Conservation (phyloP, 2,329 filamentous ascomycete species). For the Aspergillus alliaceus region DNA sequence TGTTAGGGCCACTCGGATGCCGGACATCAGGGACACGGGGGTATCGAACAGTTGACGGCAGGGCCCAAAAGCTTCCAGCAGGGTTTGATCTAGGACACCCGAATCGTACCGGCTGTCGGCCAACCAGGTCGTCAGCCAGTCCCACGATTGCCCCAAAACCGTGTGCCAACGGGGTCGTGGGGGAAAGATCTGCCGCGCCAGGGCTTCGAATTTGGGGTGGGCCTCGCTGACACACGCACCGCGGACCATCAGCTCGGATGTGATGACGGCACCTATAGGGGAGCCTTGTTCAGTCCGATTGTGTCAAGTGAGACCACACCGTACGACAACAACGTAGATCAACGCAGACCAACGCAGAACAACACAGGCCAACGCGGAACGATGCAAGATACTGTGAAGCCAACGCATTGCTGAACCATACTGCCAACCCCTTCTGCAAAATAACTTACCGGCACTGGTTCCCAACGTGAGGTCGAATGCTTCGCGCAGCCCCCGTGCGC, state of each 20-base stretch:
- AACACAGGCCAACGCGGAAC: too few species aligned
- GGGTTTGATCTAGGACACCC: not conserved
- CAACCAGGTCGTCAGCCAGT: not conserved
- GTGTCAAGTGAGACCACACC: too few species aligned
- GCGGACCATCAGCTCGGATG: not conserved
- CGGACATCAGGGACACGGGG: not conserved
- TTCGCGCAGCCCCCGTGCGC: not conserved
- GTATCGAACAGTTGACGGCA: not conserved
- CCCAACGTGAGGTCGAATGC: constrained; percentile 5
- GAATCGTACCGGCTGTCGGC: not conserved
- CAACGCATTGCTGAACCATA: too few species aligned
- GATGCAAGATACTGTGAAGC: too few species aligned
- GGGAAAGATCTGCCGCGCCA: not conserved
- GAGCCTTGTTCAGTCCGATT: too few species aligned
- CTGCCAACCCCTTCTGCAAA: not conserved
- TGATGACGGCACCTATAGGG: not conserved
- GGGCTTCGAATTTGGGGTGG: not conserved
- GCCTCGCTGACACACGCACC: not conserved
- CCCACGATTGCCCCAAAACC: not conserved
- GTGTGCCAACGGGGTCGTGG: not conserved
- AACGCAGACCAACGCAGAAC: too few species aligned
- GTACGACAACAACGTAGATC: too few species aligned
- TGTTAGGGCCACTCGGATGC: not conserved
- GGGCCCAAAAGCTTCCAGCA: not conserved
- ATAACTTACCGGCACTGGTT: constrained; percentile 6